phyloP scores from a whole-genome alignment of 805 yeast species.

The Groenewaldozyma salmanticensis region DNA sequence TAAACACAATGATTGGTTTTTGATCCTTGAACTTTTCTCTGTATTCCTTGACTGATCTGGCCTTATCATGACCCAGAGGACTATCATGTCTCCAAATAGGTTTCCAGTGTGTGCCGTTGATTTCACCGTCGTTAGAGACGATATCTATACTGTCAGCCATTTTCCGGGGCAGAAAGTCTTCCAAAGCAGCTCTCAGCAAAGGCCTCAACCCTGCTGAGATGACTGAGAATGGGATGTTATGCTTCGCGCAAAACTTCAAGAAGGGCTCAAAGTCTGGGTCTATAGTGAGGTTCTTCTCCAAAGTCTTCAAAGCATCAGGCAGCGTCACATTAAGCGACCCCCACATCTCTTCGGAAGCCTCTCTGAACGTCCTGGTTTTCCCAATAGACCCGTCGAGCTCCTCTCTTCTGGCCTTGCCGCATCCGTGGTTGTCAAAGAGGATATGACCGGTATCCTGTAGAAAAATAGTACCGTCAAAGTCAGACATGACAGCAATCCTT shows the following conservation, averaged over 20 bases:
- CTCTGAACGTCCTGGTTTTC: slow-evolving; percentile 28
- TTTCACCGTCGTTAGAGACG: slow-evolving; percentile 32
- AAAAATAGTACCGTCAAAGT: slow-evolving; percentile 38
- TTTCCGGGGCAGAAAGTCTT: slow-evolving; percentile 31
- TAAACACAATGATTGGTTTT: slow-evolving; percentile 40
- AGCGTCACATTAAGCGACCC: slow-evolving; percentile 33
- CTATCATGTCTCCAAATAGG: slow-evolving; percentile 35
- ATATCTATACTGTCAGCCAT: slow-evolving; percentile 29
- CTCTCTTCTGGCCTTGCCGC: slow-evolving; percentile 31
- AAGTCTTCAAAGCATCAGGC: slow-evolving; percentile 28
- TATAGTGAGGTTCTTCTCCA: slow-evolving; percentile 28
- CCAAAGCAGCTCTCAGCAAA: slow-evolving; percentile 32
- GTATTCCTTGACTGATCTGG: slow-evolving; percentile 32
- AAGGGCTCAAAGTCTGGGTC: slow-evolving; percentile 32
- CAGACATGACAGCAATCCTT: slow-evolving; percentile 13
- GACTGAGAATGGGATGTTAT: slow-evolving; percentile 33
- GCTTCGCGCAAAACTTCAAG: slow-evolving; percentile 29
- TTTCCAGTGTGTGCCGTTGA: slow-evolving; percentile 32
- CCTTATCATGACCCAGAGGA: slow-evolving; percentile 36
- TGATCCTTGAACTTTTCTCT: slow-evolving; percentile 17
- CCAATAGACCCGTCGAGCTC: slow-evolving; percentile 31
- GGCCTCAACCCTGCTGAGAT: slow-evolving; percentile 37
- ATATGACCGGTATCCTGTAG: slow-evolving; percentile 38
- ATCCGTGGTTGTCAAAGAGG: slow-evolving; percentile 34
- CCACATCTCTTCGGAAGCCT: slow-evolving; percentile 36